phyloP scores from a whole-genome alignment of 306 rosid genomes.

The Chamaecrista fasciculata region DNA sequence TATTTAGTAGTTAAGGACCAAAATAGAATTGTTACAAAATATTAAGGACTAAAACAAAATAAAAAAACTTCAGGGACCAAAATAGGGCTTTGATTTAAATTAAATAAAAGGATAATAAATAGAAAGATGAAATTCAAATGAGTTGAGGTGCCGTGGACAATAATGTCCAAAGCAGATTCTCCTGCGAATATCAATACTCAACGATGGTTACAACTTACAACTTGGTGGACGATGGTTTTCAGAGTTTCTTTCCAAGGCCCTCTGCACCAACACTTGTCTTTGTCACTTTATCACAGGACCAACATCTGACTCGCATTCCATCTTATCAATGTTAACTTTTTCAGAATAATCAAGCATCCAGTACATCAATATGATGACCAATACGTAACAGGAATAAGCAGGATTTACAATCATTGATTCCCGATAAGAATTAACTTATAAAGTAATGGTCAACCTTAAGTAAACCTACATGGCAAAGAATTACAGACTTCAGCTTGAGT shows the following conservation, averaged over 20 bases:
- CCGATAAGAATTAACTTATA: neutral
- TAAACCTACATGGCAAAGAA: constrained; percentile 13
- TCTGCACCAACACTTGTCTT: too few relatives aligned
- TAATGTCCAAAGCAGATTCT: neutral
- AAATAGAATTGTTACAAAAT: too few relatives aligned
- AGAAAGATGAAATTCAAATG: too few relatives aligned
- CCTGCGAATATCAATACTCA: neutral
- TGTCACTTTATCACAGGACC: neutral
- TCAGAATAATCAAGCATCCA: neutral
- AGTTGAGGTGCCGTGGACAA: neutral
- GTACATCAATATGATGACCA: neutral
- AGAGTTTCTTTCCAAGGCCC: too few relatives aligned
- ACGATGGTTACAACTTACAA: too few relatives aligned
- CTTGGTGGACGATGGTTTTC: too few relatives aligned
- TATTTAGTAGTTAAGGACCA: too few relatives aligned
- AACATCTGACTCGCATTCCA: neutral
- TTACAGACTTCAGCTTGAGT: constrained; percentile 5
- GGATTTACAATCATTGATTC: constrained; percentile 1
- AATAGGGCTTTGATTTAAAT: too few relatives aligned
- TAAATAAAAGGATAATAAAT: too few relatives aligned
- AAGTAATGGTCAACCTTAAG: constrained; percentile 14
- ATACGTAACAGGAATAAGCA: neutral
- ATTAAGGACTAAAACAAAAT: too few relatives aligned
- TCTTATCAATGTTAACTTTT: neutral
- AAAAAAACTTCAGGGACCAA: too few relatives aligned